A percentile compares a stretch with the other conserved stretches of the same genome.
Conservation (phyloP, 139 green algal genomes). For the Chlorella ohadii region DNA sequence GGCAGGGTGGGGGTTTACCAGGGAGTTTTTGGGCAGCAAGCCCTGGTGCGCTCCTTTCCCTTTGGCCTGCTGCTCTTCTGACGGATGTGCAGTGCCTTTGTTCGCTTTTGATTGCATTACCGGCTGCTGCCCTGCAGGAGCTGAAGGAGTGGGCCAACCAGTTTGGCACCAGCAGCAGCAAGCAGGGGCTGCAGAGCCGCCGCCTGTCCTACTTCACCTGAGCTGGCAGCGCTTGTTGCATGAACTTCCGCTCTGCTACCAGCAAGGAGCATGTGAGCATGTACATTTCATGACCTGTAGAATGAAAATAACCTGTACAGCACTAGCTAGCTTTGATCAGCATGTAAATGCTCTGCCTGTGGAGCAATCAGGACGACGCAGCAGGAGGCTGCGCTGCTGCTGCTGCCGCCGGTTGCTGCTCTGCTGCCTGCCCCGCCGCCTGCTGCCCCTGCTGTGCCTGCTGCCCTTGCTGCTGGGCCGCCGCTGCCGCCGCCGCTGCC, state of each 20-base stretch:
- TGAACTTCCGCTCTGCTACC: not conserved
- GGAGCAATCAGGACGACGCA: not conserved
- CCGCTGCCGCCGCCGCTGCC: slow-evolving; percentile 24
- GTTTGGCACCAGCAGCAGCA: slow-evolving; percentile 40
- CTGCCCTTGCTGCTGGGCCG: not conserved
- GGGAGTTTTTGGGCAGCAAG: too few relatives aligned
- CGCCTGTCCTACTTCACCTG: slow-evolving; percentile 31
- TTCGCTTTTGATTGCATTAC: too few relatives aligned
- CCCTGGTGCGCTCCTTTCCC: too few relatives aligned
- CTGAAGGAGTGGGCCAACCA: slow-evolving; percentile 48
- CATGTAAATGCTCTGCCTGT: too few relatives aligned
- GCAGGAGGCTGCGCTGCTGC: not conserved
- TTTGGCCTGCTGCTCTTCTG: too few relatives aligned
- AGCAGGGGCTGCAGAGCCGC: not conserved
- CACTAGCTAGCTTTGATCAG: too few relatives aligned
- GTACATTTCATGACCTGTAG: too few relatives aligned
- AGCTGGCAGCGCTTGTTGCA: not conserved
- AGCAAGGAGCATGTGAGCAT: not conserved
- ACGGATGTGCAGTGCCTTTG: too few relatives aligned
- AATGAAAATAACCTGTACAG: too few relatives aligned
- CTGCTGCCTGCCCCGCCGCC: not conserved
- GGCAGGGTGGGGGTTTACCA: too few relatives aligned
- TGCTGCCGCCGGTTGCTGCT: not conserved
- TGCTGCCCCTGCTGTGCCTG: not conserved
- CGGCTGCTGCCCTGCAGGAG: slow-evolving; percentile 27